Base-by-base conservation (phyloP, 495 filamentous ascomycete species). In the Aspergillus sparsus region DNA sequence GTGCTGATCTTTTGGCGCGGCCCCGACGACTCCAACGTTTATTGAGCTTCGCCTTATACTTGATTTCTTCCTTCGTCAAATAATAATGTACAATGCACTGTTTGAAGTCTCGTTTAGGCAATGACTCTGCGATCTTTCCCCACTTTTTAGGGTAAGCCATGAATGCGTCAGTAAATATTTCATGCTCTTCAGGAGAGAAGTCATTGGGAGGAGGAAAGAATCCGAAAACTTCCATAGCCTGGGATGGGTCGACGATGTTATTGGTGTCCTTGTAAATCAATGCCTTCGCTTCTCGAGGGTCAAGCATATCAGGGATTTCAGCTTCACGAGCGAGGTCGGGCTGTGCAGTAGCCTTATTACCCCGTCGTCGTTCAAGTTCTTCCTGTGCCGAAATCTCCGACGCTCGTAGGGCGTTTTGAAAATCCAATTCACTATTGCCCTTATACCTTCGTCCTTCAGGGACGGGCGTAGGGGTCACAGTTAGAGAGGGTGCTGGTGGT, bases 81-180 rank as follows among this genome's bases (percentile, higher is more conserved):
- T 98, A 98, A 71, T 98, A 98, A 71, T 98, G 95, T 63, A 91
- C 81, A 63, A 98, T 97, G 69, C 90, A 95, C 50, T 92, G 86
- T 63, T 89, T 85, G 74, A 89, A 94, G 63, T 88, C 86, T 15
- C 93, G 87, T 18, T 82, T 79, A 10, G 85, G 81, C 11, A 97
- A 70, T 21, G 82, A 79, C 27, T 88, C 85, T 3, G 93, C 90
- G 55, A 98, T 92, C 67, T 88, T 89, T 49, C 91, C 89, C 89
- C 91, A 98, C 70, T 91, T 89, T 82, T 98, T 98, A 0, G 93
- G 93, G 58, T 82, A 79, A 39, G 88, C 85, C 61, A 91, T 83
- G 66, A 93, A 97, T 2, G 85, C 81, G 63, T 89, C 85, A 16
- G 91, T 86, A 66, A 98, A 96, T 15, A 80, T 80, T 46, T 85